phyloP scores from a whole-genome alignment of 2,329 filamentous ascomycete species.

The Epichloe hybrida region DNA sequence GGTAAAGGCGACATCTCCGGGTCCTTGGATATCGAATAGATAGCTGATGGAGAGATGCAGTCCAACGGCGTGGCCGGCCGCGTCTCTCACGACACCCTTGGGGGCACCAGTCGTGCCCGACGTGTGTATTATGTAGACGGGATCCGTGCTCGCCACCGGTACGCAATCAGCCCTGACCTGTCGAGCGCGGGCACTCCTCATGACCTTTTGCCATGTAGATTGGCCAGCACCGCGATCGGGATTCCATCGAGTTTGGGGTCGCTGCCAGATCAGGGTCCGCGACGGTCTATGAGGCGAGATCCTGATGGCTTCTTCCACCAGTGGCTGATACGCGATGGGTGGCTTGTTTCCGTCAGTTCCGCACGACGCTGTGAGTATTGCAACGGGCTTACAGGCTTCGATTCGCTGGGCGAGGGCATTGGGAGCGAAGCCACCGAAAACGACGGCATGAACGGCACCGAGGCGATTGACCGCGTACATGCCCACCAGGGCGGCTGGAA shows the following conservation, averaged over 20 bases:
- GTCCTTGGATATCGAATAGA: conserved; percentile 68
- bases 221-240: conserved; percentile 54
- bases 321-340: conserved; percentile 60
- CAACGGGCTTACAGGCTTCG: conserved; percentile 62
- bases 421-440: conserved; percentile 85
- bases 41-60: conserved; percentile 72
- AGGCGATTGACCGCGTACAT: conserved; percentile 71
- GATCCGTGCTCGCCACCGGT: conserved; percentile 63
- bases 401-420: conserved; percentile 76
- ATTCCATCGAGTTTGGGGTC: conserved; percentile 63
- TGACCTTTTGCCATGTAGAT: conserved; percentile 65
- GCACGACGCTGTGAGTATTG: conserved; percentile 78
- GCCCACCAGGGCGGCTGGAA: conserved; percentile 74
- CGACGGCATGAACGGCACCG: conserved; percentile 79
- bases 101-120: conserved; percentile 70
- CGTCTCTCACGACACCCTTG: conserved; percentile 72
- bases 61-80: conserved; percentile 77
- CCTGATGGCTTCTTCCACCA: conserved; percentile 60
- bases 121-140: conserved; percentile 85
- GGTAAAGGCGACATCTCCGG: conserved; percentile 62
- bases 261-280: conserved; percentile 71
- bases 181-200: conserved; percentile 54
- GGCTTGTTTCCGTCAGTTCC: conserved; percentile 80
- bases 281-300: conserved; percentile 57
- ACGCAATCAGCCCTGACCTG: conserved; percentile 61